phyloP scores from a whole-genome alignment of 345 rosid species.

The Syzygium jambos region DNA sequence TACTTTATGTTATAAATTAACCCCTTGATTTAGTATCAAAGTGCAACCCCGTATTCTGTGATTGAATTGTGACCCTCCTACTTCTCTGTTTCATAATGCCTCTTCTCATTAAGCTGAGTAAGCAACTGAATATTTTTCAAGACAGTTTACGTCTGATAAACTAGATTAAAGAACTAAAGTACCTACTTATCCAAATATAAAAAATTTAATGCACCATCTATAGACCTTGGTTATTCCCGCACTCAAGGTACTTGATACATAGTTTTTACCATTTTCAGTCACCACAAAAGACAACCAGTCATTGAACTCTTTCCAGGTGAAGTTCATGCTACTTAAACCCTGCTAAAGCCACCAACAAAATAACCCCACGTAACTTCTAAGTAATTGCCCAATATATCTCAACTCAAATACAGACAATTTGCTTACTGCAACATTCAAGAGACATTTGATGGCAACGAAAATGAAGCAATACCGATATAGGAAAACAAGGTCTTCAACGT shows the following conservation, averaged over 20 bases:
- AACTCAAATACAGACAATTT: not conserved
- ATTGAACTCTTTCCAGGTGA: not conserved
- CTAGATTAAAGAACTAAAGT: not conserved
- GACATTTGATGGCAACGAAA: not conserved
- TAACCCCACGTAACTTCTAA: not conserved
- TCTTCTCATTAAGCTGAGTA: not conserved
- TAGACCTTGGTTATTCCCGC: not conserved
- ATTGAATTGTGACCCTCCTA: not conserved
- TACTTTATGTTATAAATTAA: not conserved
- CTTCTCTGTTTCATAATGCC: not conserved
- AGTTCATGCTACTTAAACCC: not conserved
- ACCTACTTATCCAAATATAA: not conserved
- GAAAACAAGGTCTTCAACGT: conserved; percentile 71
- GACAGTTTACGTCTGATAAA: not conserved
- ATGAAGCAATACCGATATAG: conserved; percentile 55
- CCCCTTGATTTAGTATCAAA: not conserved
- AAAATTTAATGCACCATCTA: not conserved
- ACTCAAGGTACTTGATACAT: not conserved
- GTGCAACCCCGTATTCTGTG: not conserved
- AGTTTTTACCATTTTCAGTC: not conserved
- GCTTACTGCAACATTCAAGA: not conserved
- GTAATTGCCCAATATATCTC: not conserved
- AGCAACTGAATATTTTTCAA: not conserved
- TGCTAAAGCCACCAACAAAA: not conserved
- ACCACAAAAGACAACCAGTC: not conserved